These are phyloP conservation scores for Polysphondylium violaceum DNA, from an alignment of 78 protist genomes.

Conservation along the genomic window DNA sequence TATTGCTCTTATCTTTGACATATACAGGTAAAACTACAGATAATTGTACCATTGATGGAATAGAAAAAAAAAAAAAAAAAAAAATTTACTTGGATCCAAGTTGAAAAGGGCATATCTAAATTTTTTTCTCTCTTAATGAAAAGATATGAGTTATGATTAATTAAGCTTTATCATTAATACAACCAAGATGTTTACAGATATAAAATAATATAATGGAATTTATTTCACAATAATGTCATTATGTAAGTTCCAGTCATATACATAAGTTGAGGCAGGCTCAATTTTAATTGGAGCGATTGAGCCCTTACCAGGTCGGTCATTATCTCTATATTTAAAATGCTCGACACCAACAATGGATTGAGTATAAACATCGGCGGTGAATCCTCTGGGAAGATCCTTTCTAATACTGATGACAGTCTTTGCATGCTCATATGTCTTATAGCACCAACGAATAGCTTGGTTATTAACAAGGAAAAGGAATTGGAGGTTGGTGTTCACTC, in stretches of 20 bases:
- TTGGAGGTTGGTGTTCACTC: not conserved
- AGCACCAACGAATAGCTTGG: not conserved
- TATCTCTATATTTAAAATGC: not conserved
- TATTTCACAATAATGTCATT: not conserved
- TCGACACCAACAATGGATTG: not conserved
- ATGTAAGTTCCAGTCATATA: not conserved
- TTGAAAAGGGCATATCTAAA: no score
- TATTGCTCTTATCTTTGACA: not conserved
- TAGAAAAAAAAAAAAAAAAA: not conserved
- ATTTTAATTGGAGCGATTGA: not conserved
- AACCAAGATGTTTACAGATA: not conserved
- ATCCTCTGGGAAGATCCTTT: not conserved
- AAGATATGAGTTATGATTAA: no score
- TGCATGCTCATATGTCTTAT: not conserved
- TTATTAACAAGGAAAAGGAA: not conserved
- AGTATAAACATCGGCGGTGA: not conserved
- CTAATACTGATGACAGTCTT: not conserved
- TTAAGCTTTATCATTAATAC: no score
- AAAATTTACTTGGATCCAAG: not conserved
- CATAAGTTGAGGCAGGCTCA: not conserved
- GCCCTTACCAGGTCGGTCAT: not conserved
- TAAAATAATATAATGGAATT: no score
- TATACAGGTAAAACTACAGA: slow-evolving; percentile 54
- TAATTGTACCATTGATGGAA: not conserved
- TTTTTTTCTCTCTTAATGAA: no score